Evolutionary conservation across 2,329 filamentous ascomycete genomes (phyloP), one percentile per base, ranked within the genome.

Genomic region (Boeremia exigua): DNA sequence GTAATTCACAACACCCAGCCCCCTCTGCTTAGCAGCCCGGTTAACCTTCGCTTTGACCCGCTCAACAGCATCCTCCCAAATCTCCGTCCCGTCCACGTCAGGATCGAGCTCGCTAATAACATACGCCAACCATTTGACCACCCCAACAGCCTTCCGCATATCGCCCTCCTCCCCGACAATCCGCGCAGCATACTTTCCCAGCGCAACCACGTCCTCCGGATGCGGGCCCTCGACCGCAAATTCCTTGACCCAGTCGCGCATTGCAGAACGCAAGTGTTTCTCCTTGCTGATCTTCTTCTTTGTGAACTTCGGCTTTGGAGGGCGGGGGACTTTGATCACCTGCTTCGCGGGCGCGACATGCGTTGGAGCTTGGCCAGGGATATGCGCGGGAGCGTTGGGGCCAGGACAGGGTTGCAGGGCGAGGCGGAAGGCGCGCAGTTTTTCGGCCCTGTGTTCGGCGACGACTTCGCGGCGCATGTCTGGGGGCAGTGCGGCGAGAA

Each of bases 401-500:
- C 23, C 19, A 1, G 40, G 33, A 10, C 32, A 15, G 4, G 48
- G 48, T 0, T 19, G 65, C 69, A 78, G 19, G 47, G 66, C 36
- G 60, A 77, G 65, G 5, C 64, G 63, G 7, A 65, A 61, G 5
- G 64, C 57, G 29, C 65, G 59, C n/a, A 71, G 56, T 51, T 68
- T 70, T 5, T 63, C 60, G 27, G 68, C 62, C 39, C 65, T 83
- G 68, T 93, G 88, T 66, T 96, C 90, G 17, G 86, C 87, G 2
- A 96, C 75, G 6, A 98, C 82, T 75, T 98, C 93, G 14, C 51
- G 48, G 30, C 71, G 62, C 19, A 75, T 32, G 42, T 96, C 91
- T 61, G 90, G 87, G 0, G 94, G 94, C 0, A 98, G 80, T 14
- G 92, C 92, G 1, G 88, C 86, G 2, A 98, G 85, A 67, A 97